Percentiles rank a stretch among this genome's conserved stretches.
Evolutionary conservation across 306 rosid genomes (phyloP).

Genomic region (Quercus suber): DNA sequence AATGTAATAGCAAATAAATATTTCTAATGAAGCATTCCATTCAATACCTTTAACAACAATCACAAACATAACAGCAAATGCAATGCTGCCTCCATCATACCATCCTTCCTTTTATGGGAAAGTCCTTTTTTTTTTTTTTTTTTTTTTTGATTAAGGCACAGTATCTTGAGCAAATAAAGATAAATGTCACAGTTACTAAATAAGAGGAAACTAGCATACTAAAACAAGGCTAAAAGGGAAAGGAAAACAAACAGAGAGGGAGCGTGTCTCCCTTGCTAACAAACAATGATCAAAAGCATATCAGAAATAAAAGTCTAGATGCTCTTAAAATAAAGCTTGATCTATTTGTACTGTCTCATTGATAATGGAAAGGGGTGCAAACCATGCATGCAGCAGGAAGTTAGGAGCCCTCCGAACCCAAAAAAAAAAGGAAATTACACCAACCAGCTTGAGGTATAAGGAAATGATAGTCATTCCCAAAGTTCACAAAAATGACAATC

Average conservation of each 20-base stretch:
- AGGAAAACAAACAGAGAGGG: neutral
- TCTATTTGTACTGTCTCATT: neutral
- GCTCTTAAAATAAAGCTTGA: neutral
- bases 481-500: too few relatives aligned
- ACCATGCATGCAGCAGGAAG: neutral
- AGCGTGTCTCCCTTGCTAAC: neutral
- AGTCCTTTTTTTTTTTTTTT: too few relatives aligned
- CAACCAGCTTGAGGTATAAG: too few relatives aligned
- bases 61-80: conserved; percentile 92
- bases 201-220: neutral
- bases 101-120: too few relatives aligned
- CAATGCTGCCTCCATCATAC: conserved; percentile 99
- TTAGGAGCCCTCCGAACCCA: neutral
- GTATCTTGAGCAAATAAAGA: neutral
- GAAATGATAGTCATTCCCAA: too few relatives aligned
- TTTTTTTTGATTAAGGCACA: too few relatives aligned
- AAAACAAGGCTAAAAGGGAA: neutral
- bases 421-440: too few relatives aligned
- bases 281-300: neutral
- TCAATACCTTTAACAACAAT: conserved; percentile 79
- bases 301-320: neutral
- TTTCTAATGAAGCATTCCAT: too few relatives aligned
- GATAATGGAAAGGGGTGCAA: neutral
- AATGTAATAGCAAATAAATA: too few relatives aligned
- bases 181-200: neutral